These are phyloP conservation scores for Microdochium nivale DNA, from an alignment of 2,329 filamentous ascomycete genomes.

Conservation along the genomic window DNA sequence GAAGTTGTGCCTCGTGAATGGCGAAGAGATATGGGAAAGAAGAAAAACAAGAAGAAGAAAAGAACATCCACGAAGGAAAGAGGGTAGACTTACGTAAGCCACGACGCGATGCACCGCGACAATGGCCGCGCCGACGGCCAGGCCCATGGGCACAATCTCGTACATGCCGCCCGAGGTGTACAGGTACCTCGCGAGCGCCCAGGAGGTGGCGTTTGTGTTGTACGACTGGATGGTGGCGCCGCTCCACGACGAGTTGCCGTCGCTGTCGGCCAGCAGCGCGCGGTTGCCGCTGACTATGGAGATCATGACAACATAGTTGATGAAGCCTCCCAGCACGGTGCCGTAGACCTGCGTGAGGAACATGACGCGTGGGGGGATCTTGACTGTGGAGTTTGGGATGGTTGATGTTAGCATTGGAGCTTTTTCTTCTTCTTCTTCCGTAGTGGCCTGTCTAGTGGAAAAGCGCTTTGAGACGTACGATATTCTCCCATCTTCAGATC, in stretches of 20 bases:
- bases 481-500: constrained; percentile 53
- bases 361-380: constrained; percentile 46
- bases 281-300: constrained; percentile 40
- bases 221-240: constrained; percentile 40
- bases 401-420: background rate
- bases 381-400: constrained; percentile 26
- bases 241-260: constrained; percentile 43
- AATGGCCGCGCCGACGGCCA: constrained; percentile 35
- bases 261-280: constrained; percentile 32
- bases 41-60: too few species aligned
- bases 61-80: too few species aligned
- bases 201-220: constrained; percentile 37
- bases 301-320: constrained; percentile 49
- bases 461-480: too few species aligned
- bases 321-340: constrained; percentile 41
- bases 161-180: constrained; percentile 37
- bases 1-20: too few species aligned
- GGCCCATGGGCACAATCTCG: constrained; percentile 38
- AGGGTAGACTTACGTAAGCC: constrained; percentile 21
- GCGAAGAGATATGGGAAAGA: constrained; percentile 2
- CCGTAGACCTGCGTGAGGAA: constrained; percentile 48
- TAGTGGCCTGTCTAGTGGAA: too few species aligned
- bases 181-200: constrained; percentile 44
- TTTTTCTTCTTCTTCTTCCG: too few species aligned
- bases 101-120: constrained; percentile 36